Conservation (phyloP, 148 eudicot genomes). For the Linanthus parryae region DNA sequence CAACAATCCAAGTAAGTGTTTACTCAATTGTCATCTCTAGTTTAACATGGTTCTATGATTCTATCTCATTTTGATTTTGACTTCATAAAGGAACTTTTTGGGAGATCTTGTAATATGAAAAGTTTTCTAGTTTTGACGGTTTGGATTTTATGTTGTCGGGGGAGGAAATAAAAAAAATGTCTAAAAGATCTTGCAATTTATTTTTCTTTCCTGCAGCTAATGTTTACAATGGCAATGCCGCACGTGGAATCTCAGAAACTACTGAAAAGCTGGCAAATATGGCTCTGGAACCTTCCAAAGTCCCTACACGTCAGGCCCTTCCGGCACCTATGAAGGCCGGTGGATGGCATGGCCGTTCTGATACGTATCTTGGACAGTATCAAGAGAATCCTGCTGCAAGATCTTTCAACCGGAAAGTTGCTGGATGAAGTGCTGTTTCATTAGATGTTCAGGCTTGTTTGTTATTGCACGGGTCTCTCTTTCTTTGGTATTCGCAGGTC, state of each 20-base stretch:
- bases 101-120: not conserved
- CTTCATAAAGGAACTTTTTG: not conserved
- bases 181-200: not conserved
- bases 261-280: conserved; percentile 39
- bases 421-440: conserved; percentile 24
- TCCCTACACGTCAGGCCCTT: conserved; percentile 9
- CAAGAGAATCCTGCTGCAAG: conserved; percentile 27
- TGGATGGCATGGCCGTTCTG: conserved; percentile 34
- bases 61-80: not conserved
- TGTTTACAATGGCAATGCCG: conserved; percentile 15
- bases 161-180: too few relatives aligned
- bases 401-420: conserved; percentile 30
- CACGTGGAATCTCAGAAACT: conserved; percentile 28
- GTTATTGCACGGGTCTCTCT: too few relatives aligned
- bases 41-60: not conserved
- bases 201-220: conserved; percentile 24
- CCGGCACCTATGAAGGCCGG: conserved; percentile 46
- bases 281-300: conserved; percentile 23
- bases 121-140: not conserved
- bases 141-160: too few relatives aligned
- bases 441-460: too few relatives aligned
- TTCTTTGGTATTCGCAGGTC: too few relatives aligned
- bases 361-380: conserved; percentile 25
- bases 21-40: not conserved
- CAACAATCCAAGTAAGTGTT: too few relatives aligned